Evolutionary conservation across 208 protist species (phyloP).

Genomic region (Leishmania aethiopica): DNA sequence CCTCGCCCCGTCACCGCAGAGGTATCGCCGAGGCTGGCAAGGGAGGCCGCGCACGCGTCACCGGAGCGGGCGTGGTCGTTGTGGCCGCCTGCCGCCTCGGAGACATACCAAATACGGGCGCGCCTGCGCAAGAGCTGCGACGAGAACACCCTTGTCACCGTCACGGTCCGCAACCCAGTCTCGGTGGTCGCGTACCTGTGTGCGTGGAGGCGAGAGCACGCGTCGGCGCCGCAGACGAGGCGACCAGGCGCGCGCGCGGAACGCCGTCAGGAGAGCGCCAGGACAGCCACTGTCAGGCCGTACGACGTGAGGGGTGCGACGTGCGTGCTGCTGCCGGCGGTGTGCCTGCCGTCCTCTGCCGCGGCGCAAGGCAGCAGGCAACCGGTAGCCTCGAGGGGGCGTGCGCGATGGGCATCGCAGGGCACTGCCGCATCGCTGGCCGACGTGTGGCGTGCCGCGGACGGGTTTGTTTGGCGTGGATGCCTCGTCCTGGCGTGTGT

Average conservation of each 20-base stretch:
- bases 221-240: not conserved
- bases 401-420: not conserved
- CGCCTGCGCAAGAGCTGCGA: not conserved
- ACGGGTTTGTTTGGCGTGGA: slow-evolving; percentile 15
- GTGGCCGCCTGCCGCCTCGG: slow-evolving; percentile 28
- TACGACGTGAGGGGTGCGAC: not conserved
- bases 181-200: slow-evolving; percentile 7
- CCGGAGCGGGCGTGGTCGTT: slow-evolving; percentile 3
- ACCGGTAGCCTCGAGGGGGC: not conserved
- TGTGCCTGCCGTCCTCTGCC: not conserved
- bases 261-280: not conserved
- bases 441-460: slow-evolving; percentile 13
- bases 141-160: not conserved
- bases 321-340: not conserved
- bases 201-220: slow-evolving; percentile 17
- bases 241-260: not conserved
- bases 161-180: slow-evolving; percentile 16
- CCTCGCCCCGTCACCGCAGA: not conserved
- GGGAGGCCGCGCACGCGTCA: not conserved
- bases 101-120: not conserved
- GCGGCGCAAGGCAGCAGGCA: not conserved
- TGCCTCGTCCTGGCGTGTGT: not conserved
- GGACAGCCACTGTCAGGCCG: too few relatives aligned
- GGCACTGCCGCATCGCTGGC: not conserved
- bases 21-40: not conserved